Conservation (phyloP, 1,284 basidiomycete genomes). For the Cutaneotrichosporon spelunceum region DNA sequence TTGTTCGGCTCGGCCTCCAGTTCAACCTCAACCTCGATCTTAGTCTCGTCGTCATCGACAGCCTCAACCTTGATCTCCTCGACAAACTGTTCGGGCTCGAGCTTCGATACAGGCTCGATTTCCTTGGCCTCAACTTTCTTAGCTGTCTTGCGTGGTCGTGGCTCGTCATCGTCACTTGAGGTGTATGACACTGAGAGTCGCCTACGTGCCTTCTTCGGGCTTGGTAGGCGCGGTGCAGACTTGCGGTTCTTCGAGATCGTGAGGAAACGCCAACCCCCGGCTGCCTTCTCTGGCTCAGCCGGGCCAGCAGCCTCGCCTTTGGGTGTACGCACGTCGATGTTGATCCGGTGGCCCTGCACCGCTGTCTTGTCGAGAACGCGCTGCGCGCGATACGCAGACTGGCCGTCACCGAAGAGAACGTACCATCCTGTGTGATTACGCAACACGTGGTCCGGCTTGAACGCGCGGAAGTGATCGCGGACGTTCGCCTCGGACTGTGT, state of each 20-base stretch:
- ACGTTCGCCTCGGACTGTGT: constrained; percentile 33
- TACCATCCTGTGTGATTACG: constrained; percentile 43
- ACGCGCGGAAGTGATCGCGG: constrained; percentile 44
- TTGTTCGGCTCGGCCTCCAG: constrained; percentile 24
- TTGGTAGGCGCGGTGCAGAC: constrained; percentile 14
- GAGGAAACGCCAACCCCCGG: constrained; percentile 34
- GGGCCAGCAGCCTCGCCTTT: constrained; percentile 19
- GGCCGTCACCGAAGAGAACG: constrained; percentile 41
- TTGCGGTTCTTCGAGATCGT: constrained; percentile 43
- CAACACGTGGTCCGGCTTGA: constrained; percentile 44
- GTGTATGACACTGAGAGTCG: constrained; percentile 24
- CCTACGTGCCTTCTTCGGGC: constrained; percentile 24
- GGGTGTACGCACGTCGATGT: constrained; percentile 28
- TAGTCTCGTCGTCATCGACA: constrained; percentile 2
- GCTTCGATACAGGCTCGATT: constrained; percentile 2
- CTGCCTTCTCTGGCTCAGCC: constrained; percentile 18
- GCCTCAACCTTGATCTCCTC: constrained; percentile 12
- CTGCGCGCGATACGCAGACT: constrained; percentile 32
- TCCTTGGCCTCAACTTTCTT: constrained; percentile 15
- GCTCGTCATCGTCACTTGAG: constrained; percentile 29
- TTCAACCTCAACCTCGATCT: constrained; percentile 12
- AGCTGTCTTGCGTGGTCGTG: background rate
- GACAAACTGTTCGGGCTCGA: background rate
- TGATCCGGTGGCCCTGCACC: constrained; percentile 35
- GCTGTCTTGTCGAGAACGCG: constrained; percentile 39